Conservation (phyloP, 306 rosid species). For the Chamaecrista fasciculata region DNA sequence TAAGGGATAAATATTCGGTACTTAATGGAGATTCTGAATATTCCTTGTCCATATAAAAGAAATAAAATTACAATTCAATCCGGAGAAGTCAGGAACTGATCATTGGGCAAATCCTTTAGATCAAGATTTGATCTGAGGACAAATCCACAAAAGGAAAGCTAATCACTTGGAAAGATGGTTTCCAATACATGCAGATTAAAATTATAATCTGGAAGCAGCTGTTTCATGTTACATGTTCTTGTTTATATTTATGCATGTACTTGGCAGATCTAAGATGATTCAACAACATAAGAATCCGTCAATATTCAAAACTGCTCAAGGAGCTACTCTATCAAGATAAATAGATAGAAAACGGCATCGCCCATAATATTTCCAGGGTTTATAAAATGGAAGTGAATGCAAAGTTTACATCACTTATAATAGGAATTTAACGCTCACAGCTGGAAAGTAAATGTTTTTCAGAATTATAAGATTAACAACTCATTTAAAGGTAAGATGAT, state of each 20-base stretch:
- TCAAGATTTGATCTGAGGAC: too few relatives aligned
- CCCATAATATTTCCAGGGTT: background rate
- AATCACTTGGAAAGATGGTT: conserved; percentile 9
- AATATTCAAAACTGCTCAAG: background rate
- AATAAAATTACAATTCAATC: too few relatives aligned
- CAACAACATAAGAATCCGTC: background rate
- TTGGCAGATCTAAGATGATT: background rate
- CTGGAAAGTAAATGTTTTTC: conserved; percentile 8
- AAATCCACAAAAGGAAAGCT: conserved; percentile 2
- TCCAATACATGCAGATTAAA: conserved; percentile 11
- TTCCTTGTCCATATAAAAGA: too few relatives aligned
- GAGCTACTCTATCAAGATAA: conserved; percentile 16
- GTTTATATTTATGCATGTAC: background rate
- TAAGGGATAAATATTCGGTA: too few relatives aligned
- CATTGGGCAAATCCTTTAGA: too few relatives aligned
- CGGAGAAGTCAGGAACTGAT: too few relatives aligned
- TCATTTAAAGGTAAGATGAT: conserved; percentile 14
- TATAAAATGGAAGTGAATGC: conserved; percentile 16
- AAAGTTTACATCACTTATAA: background rate
- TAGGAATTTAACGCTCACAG: background rate
- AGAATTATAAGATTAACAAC: conserved; percentile 10
- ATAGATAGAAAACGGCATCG: background rate
- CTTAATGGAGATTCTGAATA: too few relatives aligned
- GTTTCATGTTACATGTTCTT: background rate
- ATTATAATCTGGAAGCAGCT: conserved; percentile 5